Percentiles rank a stretch among this genome's conserved stretches.
phyloP scores from a whole-genome alignment of 129 eudicot species.

The Flaveria brownii region DNA sequence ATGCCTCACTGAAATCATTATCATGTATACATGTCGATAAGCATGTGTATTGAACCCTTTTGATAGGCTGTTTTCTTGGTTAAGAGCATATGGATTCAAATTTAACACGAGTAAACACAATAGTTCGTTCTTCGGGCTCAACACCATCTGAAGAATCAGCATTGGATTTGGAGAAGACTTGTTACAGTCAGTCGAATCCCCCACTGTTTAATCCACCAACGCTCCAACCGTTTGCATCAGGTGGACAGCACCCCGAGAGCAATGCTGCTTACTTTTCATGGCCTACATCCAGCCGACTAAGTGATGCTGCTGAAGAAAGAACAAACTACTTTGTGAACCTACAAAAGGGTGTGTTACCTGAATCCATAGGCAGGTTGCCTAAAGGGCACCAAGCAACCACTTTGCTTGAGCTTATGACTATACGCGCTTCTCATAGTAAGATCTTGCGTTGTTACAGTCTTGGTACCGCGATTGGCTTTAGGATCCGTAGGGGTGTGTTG shows the following conservation, averaged over 20 bases:
- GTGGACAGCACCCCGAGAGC: slow-evolving; percentile 81
- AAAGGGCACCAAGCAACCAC: slow-evolving; percentile 92
- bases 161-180: slow-evolving; percentile 71
- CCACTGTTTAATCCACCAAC: slow-evolving; percentile 62
- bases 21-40: not conserved
- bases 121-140: slow-evolving; percentile 68
- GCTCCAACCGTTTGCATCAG: slow-evolving; percentile 76
- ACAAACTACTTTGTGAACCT: slow-evolving; percentile 84
- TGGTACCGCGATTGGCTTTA: slow-evolving; percentile 91
- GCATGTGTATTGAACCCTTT: not conserved
- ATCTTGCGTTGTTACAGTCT: slow-evolving; percentile 87
- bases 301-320: slow-evolving; percentile 93
- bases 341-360: slow-evolving; percentile 83
- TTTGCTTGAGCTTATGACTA: slow-evolving; percentile 90
- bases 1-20: slow-evolving; percentile 12
- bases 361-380: slow-evolving; percentile 73
- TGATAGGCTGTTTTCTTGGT: not conserved
- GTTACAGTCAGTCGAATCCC: slow-evolving; percentile 51
- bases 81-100: not conserved
- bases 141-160: slow-evolving; percentile 93
- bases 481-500: slow-evolving; percentile 82
- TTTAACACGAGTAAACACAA: slow-evolving; percentile 37
- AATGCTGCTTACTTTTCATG: slow-evolving; percentile 92
- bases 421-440: slow-evolving; percentile 93
- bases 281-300: slow-evolving; percentile 82